Conservation (phyloP, 371 early-diverging fungal genomes). For the Rhizopus sp. region DNA sequence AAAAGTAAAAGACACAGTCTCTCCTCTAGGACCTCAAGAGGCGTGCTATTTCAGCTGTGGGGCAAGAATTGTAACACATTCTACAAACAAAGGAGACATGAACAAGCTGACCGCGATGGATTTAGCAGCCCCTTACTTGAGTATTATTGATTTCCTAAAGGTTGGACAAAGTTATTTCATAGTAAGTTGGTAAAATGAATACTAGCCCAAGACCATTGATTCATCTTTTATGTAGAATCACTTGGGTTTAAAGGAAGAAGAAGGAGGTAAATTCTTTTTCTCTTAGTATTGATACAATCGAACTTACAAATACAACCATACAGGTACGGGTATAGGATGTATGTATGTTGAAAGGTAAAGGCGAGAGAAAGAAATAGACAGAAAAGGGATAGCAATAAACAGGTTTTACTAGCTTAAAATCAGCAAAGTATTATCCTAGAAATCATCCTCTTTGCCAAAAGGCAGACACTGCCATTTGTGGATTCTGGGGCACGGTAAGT, state of each 20-base stretch:
- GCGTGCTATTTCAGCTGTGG: constrained; percentile 29
- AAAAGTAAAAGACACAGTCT: constrained; percentile 1
- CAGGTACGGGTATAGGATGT: constrained; percentile 28
- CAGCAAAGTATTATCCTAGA: constrained; percentile 10
- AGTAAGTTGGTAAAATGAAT: constrained; percentile 5
- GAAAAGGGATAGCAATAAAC: neutral
- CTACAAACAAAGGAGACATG: constrained; percentile 16
- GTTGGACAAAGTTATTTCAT: constrained; percentile 18
- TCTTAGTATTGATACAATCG: neutral
- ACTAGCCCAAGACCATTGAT: neutral
- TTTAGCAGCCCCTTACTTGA: constrained; percentile 10
- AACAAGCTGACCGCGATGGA: constrained; percentile 21
- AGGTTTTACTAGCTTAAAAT: constrained; percentile 5
- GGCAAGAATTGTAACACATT: constrained; percentile 21
- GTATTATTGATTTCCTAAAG: constrained; percentile 10
- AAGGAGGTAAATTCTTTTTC: constrained; percentile 16
- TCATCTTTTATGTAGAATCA: constrained; percentile 17
- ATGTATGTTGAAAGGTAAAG: constrained; percentile 17
- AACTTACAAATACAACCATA: neutral
- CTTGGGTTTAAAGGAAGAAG: constrained; percentile 13
- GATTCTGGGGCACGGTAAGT: constrained; percentile 26
- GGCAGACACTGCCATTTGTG: constrained; percentile 22
- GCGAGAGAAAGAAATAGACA: neutral
- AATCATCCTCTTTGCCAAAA: constrained; percentile 14
- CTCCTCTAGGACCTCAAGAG: constrained; percentile 11